Evolutionary conservation across 352 stramenopile species (phyloP).

Genomic region (Pythium periplocum): DNA sequence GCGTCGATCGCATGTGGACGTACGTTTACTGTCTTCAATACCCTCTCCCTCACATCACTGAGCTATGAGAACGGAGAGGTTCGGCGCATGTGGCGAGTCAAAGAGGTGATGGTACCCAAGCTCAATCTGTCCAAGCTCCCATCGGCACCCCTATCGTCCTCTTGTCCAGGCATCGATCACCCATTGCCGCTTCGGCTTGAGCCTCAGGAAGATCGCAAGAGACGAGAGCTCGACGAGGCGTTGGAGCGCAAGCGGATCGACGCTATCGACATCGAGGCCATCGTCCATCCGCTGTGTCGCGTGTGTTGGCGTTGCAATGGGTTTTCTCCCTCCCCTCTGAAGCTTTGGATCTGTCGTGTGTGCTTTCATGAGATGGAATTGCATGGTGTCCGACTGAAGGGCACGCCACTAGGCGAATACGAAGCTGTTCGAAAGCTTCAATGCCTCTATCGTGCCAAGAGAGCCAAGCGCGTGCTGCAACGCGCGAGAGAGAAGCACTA

Average conservation of each 20-base stretch:
- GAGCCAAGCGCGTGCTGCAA: conserved; percentile 45
- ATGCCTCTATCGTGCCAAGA: conserved; percentile 49
- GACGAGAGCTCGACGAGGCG: conserved; percentile 25
- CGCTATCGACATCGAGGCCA: conserved; percentile 52
- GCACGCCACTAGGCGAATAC: conserved; percentile 48
- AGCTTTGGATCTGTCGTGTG: conserved; percentile 62
- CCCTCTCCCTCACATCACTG: conserved; percentile 31
- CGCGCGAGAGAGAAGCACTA: conserved; percentile 53
- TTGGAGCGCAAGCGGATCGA: conserved; percentile 44
- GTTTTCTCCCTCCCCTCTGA: conserved; percentile 60
- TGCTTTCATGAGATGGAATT: conserved; percentile 71
- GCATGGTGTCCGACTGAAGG: conserved; percentile 38
- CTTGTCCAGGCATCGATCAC: conserved; percentile 20
- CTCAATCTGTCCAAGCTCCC: conserved; percentile 42
- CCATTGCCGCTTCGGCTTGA: conserved; percentile 41
- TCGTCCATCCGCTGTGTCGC: conserved; percentile 68
- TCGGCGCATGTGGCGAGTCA: conserved; percentile 40
- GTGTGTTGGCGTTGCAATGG: conserved; percentile 74
- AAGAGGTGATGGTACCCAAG: conserved; percentile 35
- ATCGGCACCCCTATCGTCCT: conserved; percentile 35
- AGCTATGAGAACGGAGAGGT: conserved; percentile 59
- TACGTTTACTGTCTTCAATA: conserved; percentile 77
- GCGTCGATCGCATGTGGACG: conserved; percentile 60
- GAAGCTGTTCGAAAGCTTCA: conserved; percentile 75
- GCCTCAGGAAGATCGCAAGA: conserved; percentile 34